Conservation (phyloP, 202 grass and related monocot genomes). For the Miscanthus sacchariflorus region DNA sequence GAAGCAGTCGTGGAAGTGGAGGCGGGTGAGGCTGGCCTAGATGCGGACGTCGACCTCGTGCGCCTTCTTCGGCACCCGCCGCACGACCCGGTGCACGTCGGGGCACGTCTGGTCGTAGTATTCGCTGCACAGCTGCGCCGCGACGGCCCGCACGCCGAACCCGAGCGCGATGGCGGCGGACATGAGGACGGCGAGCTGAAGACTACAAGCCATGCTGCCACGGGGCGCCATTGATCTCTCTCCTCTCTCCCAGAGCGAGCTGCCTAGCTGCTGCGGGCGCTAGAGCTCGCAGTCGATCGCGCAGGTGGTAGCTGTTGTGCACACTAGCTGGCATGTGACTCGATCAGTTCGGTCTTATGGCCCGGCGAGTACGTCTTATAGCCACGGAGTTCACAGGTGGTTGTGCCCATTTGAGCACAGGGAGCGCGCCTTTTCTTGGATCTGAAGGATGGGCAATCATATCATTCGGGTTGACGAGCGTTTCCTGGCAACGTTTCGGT, state of each 20-base stretch:
- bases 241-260: background rate
- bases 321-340: background rate
- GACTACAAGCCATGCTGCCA: background rate
- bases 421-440: slow-evolving; percentile 46
- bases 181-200: slow-evolving; percentile 22
- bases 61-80: slow-evolving; percentile 53
- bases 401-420: background rate
- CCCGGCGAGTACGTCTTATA: slow-evolving; percentile 11
- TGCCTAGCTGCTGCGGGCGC: no score
- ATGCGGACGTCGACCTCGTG: slow-evolving; percentile 57
- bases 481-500: background rate
- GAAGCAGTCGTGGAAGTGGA: slow-evolving; percentile 83
- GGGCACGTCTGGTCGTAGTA: slow-evolving; percentile 69
- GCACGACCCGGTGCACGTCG: slow-evolving; percentile 50
- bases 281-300: no score
- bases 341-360: background rate
- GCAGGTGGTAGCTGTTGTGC: background rate
- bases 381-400: slow-evolving; percentile 1
- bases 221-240: background rate
- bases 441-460: slow-evolving; percentile 44
- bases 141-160: background rate
- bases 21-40: slow-evolving; percentile 70
- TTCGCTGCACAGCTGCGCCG: slow-evolving; percentile 43
- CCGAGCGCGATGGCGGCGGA: slow-evolving; percentile 5
- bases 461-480: background rate